Evolutionary conservation across 495 filamentous ascomycete genomes (phyloP).

Genomic region (Penicillium cataractarum): DNA sequence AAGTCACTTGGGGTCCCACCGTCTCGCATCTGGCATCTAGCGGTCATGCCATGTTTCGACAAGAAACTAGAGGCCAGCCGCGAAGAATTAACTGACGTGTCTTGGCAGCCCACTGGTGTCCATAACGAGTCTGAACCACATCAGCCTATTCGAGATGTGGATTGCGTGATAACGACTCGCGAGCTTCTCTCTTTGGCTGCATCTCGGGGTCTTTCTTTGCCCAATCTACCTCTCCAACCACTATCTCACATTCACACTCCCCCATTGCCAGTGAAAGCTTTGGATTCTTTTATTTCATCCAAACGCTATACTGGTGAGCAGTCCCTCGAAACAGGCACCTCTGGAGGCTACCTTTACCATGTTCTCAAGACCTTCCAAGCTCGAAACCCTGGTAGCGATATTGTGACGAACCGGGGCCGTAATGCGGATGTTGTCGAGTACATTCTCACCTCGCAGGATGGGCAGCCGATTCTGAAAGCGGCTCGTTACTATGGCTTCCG

Average conservation of each 20-base stretch:
- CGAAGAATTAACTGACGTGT: slow-evolving; percentile 81
- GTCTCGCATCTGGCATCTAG: slow-evolving; percentile 87
- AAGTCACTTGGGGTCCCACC: slow-evolving; percentile 69
- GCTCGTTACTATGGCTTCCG: slow-evolving; percentile 95
- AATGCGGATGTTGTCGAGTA: slow-evolving; percentile 93
- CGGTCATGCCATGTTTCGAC: slow-evolving; percentile 98
- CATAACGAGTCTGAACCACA: slow-evolving; percentile 33
- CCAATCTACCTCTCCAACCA: slow-evolving; percentile 62
- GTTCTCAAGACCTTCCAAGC: slow-evolving; percentile 74
- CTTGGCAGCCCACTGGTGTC: slow-evolving; percentile 56
- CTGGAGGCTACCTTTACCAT: slow-evolving; percentile 85
- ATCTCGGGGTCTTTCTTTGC: slow-evolving; percentile 73
- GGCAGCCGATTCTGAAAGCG: slow-evolving; percentile 69
- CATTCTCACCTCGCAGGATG: slow-evolving; percentile 55
- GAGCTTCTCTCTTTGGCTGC: slow-evolving; percentile 88
- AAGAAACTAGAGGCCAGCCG: slow-evolving; percentile 97
- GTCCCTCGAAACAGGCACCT: slow-evolving; percentile 63
- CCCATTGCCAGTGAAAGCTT: slow-evolving; percentile 67
- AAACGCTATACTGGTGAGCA: slow-evolving; percentile 29
- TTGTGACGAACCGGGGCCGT: slow-evolving; percentile 73
- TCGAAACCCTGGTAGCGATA: slow-evolving; percentile 65
- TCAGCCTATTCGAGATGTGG: slow-evolving; percentile 78
- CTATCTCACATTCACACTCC: slow-evolving; percentile 36
- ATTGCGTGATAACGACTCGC: slow-evolving; percentile 95
- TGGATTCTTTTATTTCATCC: slow-evolving; percentile 73